Evolutionary conservation across 805 yeast genomes (phyloP).

Genomic region (Metschnikowia peoriensis): DNA sequence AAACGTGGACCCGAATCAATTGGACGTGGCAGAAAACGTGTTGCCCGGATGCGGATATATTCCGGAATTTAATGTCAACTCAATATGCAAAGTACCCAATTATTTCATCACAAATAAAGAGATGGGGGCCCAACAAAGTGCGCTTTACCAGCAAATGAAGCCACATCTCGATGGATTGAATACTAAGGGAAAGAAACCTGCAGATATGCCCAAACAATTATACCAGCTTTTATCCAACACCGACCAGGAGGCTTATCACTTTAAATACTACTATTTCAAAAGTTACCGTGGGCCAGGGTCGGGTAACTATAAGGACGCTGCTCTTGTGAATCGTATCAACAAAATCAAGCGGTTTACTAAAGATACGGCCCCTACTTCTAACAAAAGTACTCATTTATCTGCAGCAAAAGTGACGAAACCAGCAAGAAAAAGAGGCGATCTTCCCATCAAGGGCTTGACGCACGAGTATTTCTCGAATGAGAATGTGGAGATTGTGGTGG

Average conservation of each 20-base stretch:
- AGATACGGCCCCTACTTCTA: slow-evolving; percentile 12
- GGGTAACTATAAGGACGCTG: slow-evolving; percentile 46
- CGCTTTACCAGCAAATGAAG: slow-evolving; percentile 11
- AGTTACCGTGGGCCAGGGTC: slow-evolving; percentile 45
- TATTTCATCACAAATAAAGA: slow-evolving; percentile 36
- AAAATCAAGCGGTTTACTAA: slow-evolving; percentile 23
- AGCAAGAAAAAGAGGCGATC: slow-evolving; percentile 17
- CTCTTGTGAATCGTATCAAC: slow-evolving; percentile 39
- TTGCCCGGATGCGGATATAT: slow-evolving; percentile 45
- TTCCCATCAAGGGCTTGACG: slow-evolving; percentile 37
- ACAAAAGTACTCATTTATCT: slow-evolving; percentile 26
- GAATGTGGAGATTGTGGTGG: slow-evolving; percentile 29
- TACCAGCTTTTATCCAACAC: slow-evolving; percentile 35
- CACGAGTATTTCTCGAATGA: slow-evolving; percentile 33
- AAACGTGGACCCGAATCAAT: slow-evolving; percentile 36
- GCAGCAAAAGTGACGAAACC: slow-evolving; percentile 19
- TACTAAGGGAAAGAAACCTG: slow-evolving; percentile 24
- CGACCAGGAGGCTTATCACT: slow-evolving; percentile 35
- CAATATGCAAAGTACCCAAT: slow-evolving; percentile 42
- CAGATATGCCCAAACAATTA: slow-evolving; percentile 31
- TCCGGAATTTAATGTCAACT: slow-evolving; percentile 40
- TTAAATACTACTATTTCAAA: slow-evolving; percentile 40
- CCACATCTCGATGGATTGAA: slow-evolving; percentile 11
- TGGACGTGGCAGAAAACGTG: slow-evolving; percentile 39
- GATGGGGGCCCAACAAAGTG: slow-evolving; percentile 22